Base-by-base conservation (phyloP, 495 filamentous ascomycete species). In the Penicillium egyptiacum region DNA sequence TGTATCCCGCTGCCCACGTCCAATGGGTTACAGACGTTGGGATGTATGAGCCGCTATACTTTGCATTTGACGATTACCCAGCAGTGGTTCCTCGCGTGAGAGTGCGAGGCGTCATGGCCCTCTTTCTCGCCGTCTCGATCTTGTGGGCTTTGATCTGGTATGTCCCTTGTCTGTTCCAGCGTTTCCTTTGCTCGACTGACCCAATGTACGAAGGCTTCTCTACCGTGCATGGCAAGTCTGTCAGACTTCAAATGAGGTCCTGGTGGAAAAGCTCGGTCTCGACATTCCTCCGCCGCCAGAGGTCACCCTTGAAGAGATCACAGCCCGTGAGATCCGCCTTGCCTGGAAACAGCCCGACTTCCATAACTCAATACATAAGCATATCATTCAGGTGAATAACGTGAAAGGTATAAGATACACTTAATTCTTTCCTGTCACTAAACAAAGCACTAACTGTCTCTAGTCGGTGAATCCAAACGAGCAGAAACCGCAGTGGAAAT, bases 361-460 rank as follows among this genome's bases (percentile, higher is more conserved):
- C 65, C 86, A 86, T 52, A 86, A 89, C 55, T 87, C 89, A 12
- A 88, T 92, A 50, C 79, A 88, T 14, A 94, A 92, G 74, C 90
- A 96, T 68, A 83, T 92, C 22, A 91, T 98, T 37, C 89, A 95
- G 62, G 85, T 97, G 53, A 98, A 98, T 67, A 92, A 92, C 33
- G 85, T 90, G 33, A 92, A 91, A 75, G 89, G 92, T 95, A 72
- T 41, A 49, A 3, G 8, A 7, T 30, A 20, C 14, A 7, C 9
- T 7, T 11, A 3, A 40, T 23, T 35, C 10, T 9, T 4, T 17
- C 7, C 25, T 22, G 10, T 25, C 35, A 8, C 5, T n/a, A 25
- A 19, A 9, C 26, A 31, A 45, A 37, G 16, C 17, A 44, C 62
- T 68, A 63, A 72, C 17, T 22, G 10, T 43, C 56, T 19, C 35